phyloP scores from a whole-genome alignment of 345 rosid genomes.

The Brassica carinata region DNA sequence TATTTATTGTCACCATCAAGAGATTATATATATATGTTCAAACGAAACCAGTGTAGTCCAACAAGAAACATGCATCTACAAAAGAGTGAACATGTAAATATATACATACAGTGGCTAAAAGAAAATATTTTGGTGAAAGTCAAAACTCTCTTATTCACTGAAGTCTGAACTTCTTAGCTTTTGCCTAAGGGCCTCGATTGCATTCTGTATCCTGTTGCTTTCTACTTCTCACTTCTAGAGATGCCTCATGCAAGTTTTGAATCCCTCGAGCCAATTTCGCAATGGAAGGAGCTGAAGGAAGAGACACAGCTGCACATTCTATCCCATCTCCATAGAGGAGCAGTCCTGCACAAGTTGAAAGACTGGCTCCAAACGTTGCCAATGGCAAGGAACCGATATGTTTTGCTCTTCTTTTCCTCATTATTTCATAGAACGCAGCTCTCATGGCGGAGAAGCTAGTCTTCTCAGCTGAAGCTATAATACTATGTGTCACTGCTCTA shows the following conservation, averaged over 20 bases:
- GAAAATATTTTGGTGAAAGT: not conserved
- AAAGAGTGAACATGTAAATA: not conserved
- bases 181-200: conserved; percentile 76
- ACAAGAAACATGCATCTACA: not conserved
- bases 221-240: conserved; percentile 59
- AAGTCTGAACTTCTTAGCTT: conserved; percentile 64
- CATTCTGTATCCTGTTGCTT: conserved; percentile 65
- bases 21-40: not conserved
- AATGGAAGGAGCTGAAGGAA: conserved; percentile 88
- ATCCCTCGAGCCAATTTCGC: conserved; percentile 95
- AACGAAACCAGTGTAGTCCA: not conserved
- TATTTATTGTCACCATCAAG: too few species aligned
- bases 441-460: conserved; percentile 97
- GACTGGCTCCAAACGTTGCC: conserved; percentile 83
- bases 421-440: conserved; percentile 89
- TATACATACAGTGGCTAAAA: conserved; percentile 1
- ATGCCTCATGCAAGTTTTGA: conserved; percentile 70
- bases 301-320: conserved; percentile 82
- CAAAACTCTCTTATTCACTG: conserved; percentile 38
- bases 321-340: conserved; percentile 82
- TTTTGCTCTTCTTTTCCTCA: conserved; percentile 68
- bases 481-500: conserved; percentile 46
- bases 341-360: conserved; percentile 73
- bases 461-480: conserved; percentile 82
- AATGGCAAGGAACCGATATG: conserved; percentile 73